These are phyloP conservation scores for Pichia eremophila DNA, from an alignment of 805 yeast species.

Conservation along the genomic window DNA sequence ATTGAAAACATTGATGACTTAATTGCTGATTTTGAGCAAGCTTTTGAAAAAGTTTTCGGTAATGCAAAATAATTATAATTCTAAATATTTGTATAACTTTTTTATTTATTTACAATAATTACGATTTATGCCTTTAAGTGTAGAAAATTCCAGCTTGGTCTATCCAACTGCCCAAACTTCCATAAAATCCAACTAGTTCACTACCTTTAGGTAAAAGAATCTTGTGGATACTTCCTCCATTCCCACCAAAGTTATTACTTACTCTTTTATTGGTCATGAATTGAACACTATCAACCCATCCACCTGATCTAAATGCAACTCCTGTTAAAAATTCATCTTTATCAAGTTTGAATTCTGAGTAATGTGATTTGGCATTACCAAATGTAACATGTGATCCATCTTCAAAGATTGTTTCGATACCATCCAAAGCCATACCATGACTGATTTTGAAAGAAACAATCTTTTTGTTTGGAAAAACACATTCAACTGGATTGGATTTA, in stretches of 20 bases:
- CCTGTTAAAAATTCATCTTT: slow-evolving; percentile 53
- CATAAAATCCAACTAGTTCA: slow-evolving; percentile 60
- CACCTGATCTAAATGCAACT: slow-evolving; percentile 62
- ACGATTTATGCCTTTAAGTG: slow-evolving; percentile 16
- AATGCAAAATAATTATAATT: slow-evolving; percentile 1
- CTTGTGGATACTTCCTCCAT: slow-evolving; percentile 50
- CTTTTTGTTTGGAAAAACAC: slow-evolving; percentile 11
- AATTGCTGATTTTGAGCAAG: slow-evolving; percentile 79
- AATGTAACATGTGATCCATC: slow-evolving; percentile 22
- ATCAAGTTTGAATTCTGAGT: slow-evolving; percentile 45
- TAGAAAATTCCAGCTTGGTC: slow-evolving; percentile 67
- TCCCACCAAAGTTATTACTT: slow-evolving; percentile 57
- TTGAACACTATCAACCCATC: slow-evolving; percentile 85
- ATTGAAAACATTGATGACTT: slow-evolving; percentile 88
- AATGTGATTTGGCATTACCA: slow-evolving; percentile 47
- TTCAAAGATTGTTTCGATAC: slow-evolving; percentile 48
- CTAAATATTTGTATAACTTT: not conserved
- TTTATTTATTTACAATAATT: not conserved
- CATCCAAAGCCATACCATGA: slow-evolving; percentile 76
- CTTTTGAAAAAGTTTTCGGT: slow-evolving; percentile 56
- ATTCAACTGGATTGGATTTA: slow-evolving; percentile 6
- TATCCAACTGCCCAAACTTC: slow-evolving; percentile 61
- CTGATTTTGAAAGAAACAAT: slow-evolving; percentile 52
- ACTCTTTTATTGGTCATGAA: slow-evolving; percentile 53
- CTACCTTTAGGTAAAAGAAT: slow-evolving; percentile 58